Conservation (phyloP, 345 rosid species). For the Acer saccharum region DNA sequence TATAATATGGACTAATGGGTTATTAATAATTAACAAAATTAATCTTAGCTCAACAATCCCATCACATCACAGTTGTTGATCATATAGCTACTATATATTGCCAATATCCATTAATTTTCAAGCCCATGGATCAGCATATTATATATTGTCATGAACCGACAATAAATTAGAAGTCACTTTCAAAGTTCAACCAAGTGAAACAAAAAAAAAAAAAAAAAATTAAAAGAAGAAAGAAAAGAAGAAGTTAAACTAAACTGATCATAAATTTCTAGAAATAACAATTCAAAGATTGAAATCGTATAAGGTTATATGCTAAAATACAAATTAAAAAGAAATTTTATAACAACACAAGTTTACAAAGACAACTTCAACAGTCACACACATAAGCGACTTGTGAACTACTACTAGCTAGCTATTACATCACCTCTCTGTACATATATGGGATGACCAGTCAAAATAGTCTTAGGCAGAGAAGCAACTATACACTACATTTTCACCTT, state of each 20-base stretch:
- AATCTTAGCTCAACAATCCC: background rate
- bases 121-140: no score
- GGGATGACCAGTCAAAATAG: background rate
- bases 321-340: background rate
- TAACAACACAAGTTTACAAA: background rate
- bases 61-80: no score
- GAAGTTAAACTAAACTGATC: no score
- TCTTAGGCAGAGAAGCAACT: conserved; percentile 40
- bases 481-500: conserved; percentile 30
- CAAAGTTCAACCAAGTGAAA: background rate
- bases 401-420: background rate
- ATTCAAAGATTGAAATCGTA: background rate
- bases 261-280: no score
- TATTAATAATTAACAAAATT: no score
- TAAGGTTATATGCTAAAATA: background rate
- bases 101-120: no score
- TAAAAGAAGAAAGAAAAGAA: no score
- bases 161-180: background rate
- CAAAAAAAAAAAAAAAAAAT: no score
- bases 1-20: background rate
- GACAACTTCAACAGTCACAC: background rate
- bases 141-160: no score
- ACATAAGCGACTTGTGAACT: background rate
- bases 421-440: background rate
- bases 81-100: no score